A percentile compares a stretch with the other conserved stretches of the same genome.
Conservation (phyloP, 75 land plant species). For the Gnetum montanum region DNA sequence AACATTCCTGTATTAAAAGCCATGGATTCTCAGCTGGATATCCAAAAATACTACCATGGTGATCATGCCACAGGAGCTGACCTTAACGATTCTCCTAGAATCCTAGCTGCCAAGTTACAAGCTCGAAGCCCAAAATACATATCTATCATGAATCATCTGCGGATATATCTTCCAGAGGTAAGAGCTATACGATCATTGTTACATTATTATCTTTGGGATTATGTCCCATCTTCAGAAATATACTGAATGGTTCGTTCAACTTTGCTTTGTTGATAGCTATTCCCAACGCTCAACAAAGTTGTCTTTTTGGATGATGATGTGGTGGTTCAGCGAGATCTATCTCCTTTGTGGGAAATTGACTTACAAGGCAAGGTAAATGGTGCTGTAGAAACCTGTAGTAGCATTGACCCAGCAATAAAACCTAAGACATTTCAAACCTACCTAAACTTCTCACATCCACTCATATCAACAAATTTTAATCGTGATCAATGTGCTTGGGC, state of each 20-base stretch:
- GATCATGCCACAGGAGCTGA: slow-evolving; percentile 28
- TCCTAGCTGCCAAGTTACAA: slow-evolving; percentile 49
- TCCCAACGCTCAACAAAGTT: slow-evolving; percentile 76
- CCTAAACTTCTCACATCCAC: slow-evolving; percentile 78
- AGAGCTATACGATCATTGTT: no score
- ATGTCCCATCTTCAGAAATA: background rate
- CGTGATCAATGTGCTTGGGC: slow-evolving; percentile 88
- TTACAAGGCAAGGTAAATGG: slow-evolving; percentile 85
- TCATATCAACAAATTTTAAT: slow-evolving; percentile 41
- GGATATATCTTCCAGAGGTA: slow-evolving; percentile 90
- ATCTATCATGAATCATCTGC: slow-evolving; percentile 78
- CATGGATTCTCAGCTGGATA: slow-evolving; percentile 50
- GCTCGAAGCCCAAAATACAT: slow-evolving; percentile 67
- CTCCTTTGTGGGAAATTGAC: slow-evolving; percentile 70
- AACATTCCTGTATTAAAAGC: slow-evolving; percentile 66
- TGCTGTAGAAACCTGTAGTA: slow-evolving; percentile 74
- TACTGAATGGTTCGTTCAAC: no score
- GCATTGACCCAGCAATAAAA: slow-evolving; percentile 37
- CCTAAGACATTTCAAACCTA: slow-evolving; percentile 45
- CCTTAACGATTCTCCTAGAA: slow-evolving; percentile 37
- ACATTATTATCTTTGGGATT: background rate
- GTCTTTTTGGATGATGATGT: slow-evolving; percentile 95
- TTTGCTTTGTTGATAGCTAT: slow-evolving; percentile 40
- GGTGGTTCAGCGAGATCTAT: slow-evolving; percentile 73
- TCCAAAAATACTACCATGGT: slow-evolving; percentile 39